Evolutionary conservation across 73 alveolate genomes (phyloP), one percentile per base, ranked within the genome.

Genomic region (Paramecium pentaurelia): DNA sequence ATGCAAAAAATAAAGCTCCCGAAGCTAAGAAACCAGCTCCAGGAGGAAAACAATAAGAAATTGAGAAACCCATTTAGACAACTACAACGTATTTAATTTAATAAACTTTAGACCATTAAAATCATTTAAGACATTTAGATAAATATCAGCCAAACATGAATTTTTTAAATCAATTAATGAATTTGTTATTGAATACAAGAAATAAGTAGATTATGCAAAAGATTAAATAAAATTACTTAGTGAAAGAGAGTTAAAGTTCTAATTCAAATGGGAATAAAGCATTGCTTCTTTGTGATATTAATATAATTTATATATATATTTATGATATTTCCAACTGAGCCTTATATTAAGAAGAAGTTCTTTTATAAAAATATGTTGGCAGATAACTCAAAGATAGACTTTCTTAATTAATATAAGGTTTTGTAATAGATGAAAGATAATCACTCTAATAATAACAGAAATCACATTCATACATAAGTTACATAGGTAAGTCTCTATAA

Each of bases 201-300:
- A 36, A 71, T 30, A 20, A 44, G 68, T 70, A 18, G 90, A 71
- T 34, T 8, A 6, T 71, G 60, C 92, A 27, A 54, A 40, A 44
- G 47, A 40, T 34, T n/a, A 89, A 34, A 71, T 71, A 45, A 89
- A 89, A 25, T 8, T 60, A 8, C 54, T 71, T 36, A 71, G 47
- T 45, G 94, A 89, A 44, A 89, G 88, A 34, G 94, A 89, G 42
- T 71, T 71, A 71, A 89, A 89, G 84, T 89, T 89, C 27, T 64
- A 89, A 71, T 89, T 89, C 68, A 89, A 89, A 49, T 89, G 94
- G 94, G 94, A 89, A 71, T 58, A 71, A 54, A 71, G 60, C 16
- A 60, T 89, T 28, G 51, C 54, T 10, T 89, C 94, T 18, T 60
- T 89, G 38, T 80, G 91, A 80, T 75, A 38, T 80, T 80, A 47